Conservation (phyloP, 2,329 filamentous ascomycete genomes). For the Aspergillus texensis region DNA sequence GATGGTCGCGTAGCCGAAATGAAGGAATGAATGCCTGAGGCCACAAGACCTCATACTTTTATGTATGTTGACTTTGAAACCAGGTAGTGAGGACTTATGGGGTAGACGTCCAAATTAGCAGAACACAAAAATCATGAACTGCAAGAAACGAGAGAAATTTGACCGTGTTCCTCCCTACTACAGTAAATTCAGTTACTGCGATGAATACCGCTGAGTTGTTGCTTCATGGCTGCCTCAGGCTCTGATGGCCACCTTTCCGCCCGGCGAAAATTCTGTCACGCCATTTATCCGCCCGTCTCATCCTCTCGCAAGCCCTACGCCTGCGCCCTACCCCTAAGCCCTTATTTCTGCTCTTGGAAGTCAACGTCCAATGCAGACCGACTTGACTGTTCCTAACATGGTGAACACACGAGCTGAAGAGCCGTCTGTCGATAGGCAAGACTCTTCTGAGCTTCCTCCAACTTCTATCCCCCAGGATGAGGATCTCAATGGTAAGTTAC, state of each 20-base stretch:
- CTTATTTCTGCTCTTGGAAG: constrained; percentile 52
- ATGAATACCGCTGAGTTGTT: not conserved
- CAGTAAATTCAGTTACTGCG: not conserved
- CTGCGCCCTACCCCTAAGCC: constrained; percentile 52
- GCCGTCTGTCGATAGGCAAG: constrained; percentile 33
- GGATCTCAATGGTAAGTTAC: constrained; percentile 37
- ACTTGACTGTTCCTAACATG: constrained; percentile 32
- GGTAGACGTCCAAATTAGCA: not conserved
- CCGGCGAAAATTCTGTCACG: constrained; percentile 27
- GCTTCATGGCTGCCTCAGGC: constrained; percentile 1
- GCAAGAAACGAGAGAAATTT: not conserved
- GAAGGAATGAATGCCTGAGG: not conserved
- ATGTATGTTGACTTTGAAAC: not conserved
- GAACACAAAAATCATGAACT: not conserved
- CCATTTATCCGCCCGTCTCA: constrained; percentile 20
- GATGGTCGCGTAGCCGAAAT: too few species aligned
- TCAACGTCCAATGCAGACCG: constrained; percentile 28
- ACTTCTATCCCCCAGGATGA: constrained; percentile 31
- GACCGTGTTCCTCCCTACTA: not conserved
- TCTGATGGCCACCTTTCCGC: not conserved
- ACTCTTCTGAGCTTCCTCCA: constrained; percentile 32
- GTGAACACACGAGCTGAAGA: constrained; percentile 33
- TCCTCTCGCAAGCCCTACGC: constrained; percentile 43
- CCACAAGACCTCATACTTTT: not conserved
- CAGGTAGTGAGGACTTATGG: too few species aligned